Evolutionary conservation across 345 rosid species (phyloP).

Genomic region (Eucalyptus viminalis): DNA sequence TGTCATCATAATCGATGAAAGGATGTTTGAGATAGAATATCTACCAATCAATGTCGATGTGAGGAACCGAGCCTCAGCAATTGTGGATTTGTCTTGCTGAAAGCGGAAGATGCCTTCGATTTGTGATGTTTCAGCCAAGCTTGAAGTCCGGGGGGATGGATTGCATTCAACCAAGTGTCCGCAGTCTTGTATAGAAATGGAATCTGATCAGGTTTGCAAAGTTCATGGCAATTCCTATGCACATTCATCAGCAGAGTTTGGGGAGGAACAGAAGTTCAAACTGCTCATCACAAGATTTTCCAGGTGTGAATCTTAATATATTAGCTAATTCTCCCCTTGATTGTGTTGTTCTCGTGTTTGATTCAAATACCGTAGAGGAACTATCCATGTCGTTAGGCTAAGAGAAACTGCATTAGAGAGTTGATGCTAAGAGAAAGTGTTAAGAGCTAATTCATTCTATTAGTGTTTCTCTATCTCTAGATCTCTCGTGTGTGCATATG

Average conservation of each 20-base stretch:
- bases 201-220: neutral
- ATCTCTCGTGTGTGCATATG: neutral
- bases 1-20: neutral
- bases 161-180: neutral
- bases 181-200: neutral
- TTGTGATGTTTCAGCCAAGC: neutral
- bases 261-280: too few species aligned
- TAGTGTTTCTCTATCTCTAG: neutral
- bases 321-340: neutral
- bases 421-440: too few species aligned
- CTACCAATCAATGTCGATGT: fast-evolving
- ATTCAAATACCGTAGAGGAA: neutral
- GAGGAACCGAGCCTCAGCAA: neutral
- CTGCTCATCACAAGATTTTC: too few species aligned
- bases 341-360: neutral
- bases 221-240: neutral
- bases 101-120: neutral
- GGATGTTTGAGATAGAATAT: neutral
- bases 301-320: too few species aligned
- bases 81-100: neutral
- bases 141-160: neutral
- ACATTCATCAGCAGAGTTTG: too few species aligned
- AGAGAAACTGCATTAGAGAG: neutral
- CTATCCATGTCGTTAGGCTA: neutral
- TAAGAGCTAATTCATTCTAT: neutral